Base-by-base conservation (phyloP, 2,329 filamentous ascomycete genomes). In the Cercospora janseana region DNA sequence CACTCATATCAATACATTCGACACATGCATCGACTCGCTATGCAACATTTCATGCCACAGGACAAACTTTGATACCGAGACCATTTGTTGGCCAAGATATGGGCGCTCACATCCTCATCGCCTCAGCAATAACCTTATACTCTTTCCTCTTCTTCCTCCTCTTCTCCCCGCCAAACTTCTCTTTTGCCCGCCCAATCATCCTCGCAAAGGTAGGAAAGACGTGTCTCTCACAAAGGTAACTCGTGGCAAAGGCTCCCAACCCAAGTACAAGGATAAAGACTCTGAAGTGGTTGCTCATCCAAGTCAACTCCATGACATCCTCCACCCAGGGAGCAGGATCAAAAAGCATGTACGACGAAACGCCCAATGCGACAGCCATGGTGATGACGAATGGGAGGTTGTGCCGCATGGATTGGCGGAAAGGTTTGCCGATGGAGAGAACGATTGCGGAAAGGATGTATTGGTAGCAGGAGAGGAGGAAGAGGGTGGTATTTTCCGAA, bases 381-480 rank as follows among this genome's bases (percentile, higher is more conserved):
- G 90, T 93, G 5, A 80, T 74, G 27, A 94, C 81, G 64, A 96
- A 96, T 0, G 92, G 93, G 65, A 87, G 81, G 65, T 98, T 98
- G 52, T 86, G 79, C 13, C 75, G 75, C 74, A 90, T 88, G 12
- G 81, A 80, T 62, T 93, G 87, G 46, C 93, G 79, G 72, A 95
- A 98, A 0, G 93, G 93, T 26, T 81, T 83, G 1, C 93, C 94
- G n/a, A 93, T 88, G 61, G 87, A 95, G 23, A 98, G 77, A 1
- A 97, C 86, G 29, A 97, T 79, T 3, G 88, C 93, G 0, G 89
- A 87, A 16, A 96, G 77, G 28, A 95, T 94, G 69, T 98, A 98
- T 67, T 97, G 91, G 64, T 91, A 97, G 68, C 90, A 96, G 1
- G 87, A 94, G 4, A 91, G 76, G 23, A 97, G 72, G 73, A 98